These are phyloP conservation scores for Nothophytophthora sp. DNA, from an alignment of 352 stramenopile species.

Conservation along the genomic window DNA sequence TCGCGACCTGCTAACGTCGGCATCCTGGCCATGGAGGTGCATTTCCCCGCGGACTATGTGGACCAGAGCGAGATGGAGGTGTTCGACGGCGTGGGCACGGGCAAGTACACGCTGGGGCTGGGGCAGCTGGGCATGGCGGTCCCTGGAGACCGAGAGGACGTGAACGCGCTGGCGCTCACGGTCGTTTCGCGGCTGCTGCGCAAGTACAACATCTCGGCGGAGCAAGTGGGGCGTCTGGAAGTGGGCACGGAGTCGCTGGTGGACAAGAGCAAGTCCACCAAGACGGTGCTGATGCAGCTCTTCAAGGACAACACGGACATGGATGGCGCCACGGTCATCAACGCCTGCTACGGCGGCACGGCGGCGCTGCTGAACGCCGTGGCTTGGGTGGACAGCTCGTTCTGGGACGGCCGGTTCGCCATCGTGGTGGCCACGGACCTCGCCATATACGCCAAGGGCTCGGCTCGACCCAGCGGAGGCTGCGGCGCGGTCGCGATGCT, in stretches of 20 bases:
- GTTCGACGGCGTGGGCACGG: slow-evolving; percentile 80
- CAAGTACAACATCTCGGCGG: slow-evolving; percentile 50
- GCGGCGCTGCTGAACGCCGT: slow-evolving; percentile 97
- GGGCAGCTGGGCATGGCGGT: slow-evolving; percentile 67
- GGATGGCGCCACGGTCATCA: slow-evolving; percentile 94
- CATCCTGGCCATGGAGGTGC: slow-evolving; percentile 97
- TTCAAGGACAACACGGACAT: slow-evolving; percentile 64
- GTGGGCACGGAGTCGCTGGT: slow-evolving; percentile 97
- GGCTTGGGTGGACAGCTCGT: slow-evolving; percentile 94
- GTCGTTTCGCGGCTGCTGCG: slow-evolving; percentile 53
- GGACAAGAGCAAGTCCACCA: slow-evolving; percentile 87
- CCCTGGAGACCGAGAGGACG: slow-evolving; percentile 70
- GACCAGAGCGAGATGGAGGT: slow-evolving; percentile 94
- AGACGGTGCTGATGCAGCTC: slow-evolving; percentile 81
- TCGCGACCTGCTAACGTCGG: slow-evolving; percentile 88
- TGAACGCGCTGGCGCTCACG: slow-evolving; percentile 72
- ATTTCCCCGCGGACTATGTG: slow-evolving; percentile 95
- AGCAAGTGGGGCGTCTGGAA: slow-evolving; percentile 93
- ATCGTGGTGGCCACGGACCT: slow-evolving; percentile 97
- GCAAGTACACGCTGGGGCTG: slow-evolving; percentile 75
- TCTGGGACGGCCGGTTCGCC: slow-evolving; percentile 93
- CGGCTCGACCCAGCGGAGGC: slow-evolving; percentile 90
- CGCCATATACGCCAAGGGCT: slow-evolving; percentile 94
- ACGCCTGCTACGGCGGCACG: slow-evolving; percentile 98
- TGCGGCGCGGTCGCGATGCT: slow-evolving; percentile 96